These are phyloP conservation scores for Mucor circinelloides DNA, from an alignment of 371 early-diverging fungal genomes.

Conservation along the genomic window DNA sequence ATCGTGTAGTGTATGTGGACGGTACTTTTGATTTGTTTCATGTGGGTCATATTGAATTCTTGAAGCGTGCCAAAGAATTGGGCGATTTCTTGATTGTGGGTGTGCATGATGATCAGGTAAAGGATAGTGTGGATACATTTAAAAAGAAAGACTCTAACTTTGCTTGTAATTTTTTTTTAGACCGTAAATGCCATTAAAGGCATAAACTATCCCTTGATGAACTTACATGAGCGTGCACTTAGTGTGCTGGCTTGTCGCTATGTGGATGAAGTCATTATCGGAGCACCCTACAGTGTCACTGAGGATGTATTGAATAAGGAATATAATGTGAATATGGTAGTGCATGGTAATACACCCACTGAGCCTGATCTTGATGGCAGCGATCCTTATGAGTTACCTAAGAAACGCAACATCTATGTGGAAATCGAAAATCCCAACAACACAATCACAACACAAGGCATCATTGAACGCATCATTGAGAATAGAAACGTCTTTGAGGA, in stretches of 20 bases:
- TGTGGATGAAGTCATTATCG: conserved; percentile 90
- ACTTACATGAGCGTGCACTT: conserved; percentile 89
- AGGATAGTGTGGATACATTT: background rate
- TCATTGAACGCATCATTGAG: conserved; percentile 86
- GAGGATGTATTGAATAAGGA: conserved; percentile 80
- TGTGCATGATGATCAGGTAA: conserved; percentile 87
- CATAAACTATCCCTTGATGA: conserved; percentile 91
- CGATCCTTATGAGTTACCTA: conserved; percentile 86
- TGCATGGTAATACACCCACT: conserved; percentile 70
- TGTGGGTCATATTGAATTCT: conserved; percentile 93
- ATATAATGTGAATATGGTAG: conserved; percentile 81
- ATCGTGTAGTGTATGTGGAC: conserved; percentile 89
- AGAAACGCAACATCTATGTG: conserved; percentile 69
- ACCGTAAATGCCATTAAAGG: conserved; percentile 89
- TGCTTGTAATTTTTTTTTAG: conserved; percentile 25
- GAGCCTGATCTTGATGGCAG: conserved; percentile 69
- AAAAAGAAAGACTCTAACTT: background rate
- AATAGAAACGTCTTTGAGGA: conserved; percentile 77
- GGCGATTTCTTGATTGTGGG: conserved; percentile 95
- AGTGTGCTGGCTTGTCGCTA: conserved; percentile 89
- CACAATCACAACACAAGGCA: conserved; percentile 80
- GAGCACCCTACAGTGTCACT: conserved; percentile 86
- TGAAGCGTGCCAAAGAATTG: conserved; percentile 82
- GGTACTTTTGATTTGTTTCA: conserved; percentile 98
- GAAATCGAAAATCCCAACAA: conserved; percentile 76